Evolutionary conservation across 202 grass and related monocot genomes (phyloP).

Genomic region (Dendrocalamus latiflorus): DNA sequence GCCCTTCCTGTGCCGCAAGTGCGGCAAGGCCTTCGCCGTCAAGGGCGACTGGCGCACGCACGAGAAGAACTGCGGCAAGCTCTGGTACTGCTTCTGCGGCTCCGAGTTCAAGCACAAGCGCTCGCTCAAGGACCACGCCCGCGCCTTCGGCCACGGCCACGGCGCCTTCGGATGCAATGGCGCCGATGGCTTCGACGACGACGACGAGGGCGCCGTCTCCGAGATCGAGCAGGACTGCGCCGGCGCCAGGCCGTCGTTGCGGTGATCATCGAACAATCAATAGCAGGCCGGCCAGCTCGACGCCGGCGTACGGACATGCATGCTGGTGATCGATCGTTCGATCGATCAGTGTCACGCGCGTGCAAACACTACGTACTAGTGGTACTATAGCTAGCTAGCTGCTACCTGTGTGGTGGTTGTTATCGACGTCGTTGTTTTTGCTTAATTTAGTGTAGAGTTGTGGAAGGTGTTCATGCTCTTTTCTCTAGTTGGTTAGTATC

Average conservation of each 20-base stretch:
- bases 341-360: no score
- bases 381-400: not conserved
- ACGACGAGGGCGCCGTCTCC: slow-evolving; percentile 68
- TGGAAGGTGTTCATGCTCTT: not conserved
- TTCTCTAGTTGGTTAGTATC: not conserved
- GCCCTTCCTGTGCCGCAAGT: slow-evolving; percentile 93
- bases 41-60: slow-evolving; percentile 98
- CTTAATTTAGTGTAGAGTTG: slow-evolving; percentile 10
- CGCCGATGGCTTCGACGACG: slow-evolving; percentile 52
- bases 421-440: not conserved
- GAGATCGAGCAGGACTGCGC: slow-evolving; percentile 73
- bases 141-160: slow-evolving; percentile 80
- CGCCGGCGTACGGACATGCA: not conserved
- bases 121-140: slow-evolving; percentile 92
- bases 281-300: not conserved
- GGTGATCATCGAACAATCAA: slow-evolving; percentile 15
- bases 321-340: no score
- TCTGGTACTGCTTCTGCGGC: slow-evolving; percentile 98
- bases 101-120: slow-evolving; percentile 99
- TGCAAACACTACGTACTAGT: not conserved
- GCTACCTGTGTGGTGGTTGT: not conserved
- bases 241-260: not conserved
- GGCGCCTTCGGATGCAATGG: slow-evolving; percentile 60
- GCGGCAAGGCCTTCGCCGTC: slow-evolving; percentile 94
- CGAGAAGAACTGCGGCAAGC: slow-evolving; percentile 99